Conservation (phyloP, 1,284 basidiomycete genomes). For the Marasmius fiardii region DNA sequence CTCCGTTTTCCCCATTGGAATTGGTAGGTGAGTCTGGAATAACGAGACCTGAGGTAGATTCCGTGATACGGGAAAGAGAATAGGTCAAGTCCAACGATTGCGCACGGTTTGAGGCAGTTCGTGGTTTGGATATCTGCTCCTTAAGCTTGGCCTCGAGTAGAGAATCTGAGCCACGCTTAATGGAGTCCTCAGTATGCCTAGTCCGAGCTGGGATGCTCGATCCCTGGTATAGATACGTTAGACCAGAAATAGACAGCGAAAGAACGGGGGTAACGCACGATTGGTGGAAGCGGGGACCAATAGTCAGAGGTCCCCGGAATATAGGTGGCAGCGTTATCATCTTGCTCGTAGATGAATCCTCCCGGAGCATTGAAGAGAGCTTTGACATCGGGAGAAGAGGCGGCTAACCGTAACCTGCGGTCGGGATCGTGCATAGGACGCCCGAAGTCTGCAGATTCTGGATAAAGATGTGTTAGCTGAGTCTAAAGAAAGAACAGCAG, state of each 20-base stretch:
- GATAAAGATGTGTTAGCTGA: slow-evolving; percentile 3
- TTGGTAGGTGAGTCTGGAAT: slow-evolving; percentile 76
- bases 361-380: slow-evolving; percentile 85
- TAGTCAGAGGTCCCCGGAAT: slow-evolving; percentile 55
- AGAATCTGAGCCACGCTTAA: slow-evolving; percentile 86
- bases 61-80: slow-evolving; percentile 73
- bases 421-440: slow-evolving; percentile 64
- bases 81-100: slow-evolving; percentile 79
- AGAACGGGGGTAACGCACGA: slow-evolving; percentile 44
- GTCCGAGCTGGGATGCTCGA: slow-evolving; percentile 62
- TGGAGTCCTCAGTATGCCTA: slow-evolving; percentile 66
- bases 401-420: slow-evolving; percentile 77
- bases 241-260: slow-evolving; percentile 9
- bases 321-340: slow-evolving; percentile 58
- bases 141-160: slow-evolving; percentile 84
- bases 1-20: slow-evolving; percentile 66
- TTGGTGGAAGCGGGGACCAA: slow-evolving; percentile 75
- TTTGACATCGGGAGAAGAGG: slow-evolving; percentile 92
- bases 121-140: slow-evolving; percentile 71
- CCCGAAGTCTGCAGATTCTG: slow-evolving; percentile 75
- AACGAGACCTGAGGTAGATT: slow-evolving; percentile 55
- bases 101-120: slow-evolving; percentile 74
- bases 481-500: slow-evolving; percentile 3
- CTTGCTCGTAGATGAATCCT: slow-evolving; percentile 69
- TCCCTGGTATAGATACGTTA: slow-evolving; percentile 38